phyloP scores from a whole-genome alignment of 305 asterid genomes.

The Fraxinus velutina region DNA sequence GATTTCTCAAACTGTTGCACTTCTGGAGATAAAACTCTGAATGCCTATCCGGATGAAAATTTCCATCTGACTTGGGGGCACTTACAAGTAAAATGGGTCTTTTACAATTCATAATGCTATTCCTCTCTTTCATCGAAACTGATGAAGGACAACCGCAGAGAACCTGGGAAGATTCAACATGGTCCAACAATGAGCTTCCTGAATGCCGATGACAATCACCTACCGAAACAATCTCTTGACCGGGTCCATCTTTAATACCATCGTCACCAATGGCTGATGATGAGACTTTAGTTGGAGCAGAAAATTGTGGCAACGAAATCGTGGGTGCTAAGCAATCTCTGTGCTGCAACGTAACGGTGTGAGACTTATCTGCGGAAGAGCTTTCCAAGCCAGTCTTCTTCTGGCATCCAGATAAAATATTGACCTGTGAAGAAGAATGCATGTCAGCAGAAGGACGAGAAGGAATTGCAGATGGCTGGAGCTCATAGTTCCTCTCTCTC shows the following conservation, averaged over 20 bases:
- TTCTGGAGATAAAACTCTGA: conserved; percentile 47
- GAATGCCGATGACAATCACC: conserved; percentile 39
- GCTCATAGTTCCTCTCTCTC: conserved; percentile 23
- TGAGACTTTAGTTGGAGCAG: conserved; percentile 49
- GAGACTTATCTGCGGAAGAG: conserved; percentile 32
- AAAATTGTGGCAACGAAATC: conserved; percentile 39
- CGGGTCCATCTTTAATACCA: conserved; percentile 30
- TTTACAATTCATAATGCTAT: conserved; percentile 39
- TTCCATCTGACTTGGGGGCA: conserved; percentile 34
- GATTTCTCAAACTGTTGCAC: conserved; percentile 49
- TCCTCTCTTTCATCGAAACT: conserved; percentile 39
- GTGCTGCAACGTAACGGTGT: conserved; percentile 29
- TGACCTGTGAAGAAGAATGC: conserved; percentile 28
- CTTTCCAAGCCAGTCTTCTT: conserved; percentile 26
- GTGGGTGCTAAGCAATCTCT: conserved; percentile 30
- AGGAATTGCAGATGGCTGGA: conserved; percentile 29
- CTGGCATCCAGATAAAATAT: conserved; percentile 33
- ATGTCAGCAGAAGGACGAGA: conserved; percentile 32
- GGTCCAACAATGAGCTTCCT: conserved; percentile 33
- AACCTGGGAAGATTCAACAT: conserved; percentile 45
- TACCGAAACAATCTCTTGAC: conserved; percentile 30
- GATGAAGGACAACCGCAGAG: conserved; percentile 58
- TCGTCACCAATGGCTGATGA: conserved; percentile 32
- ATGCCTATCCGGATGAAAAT: conserved; percentile 30
- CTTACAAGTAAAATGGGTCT: conserved; percentile 39